Percentiles rank a stretch among this genome's conserved stretches.
phyloP scores from a whole-genome alignment of 2,329 filamentous ascomycete genomes.

The Penicillium griseofulvum region DNA sequence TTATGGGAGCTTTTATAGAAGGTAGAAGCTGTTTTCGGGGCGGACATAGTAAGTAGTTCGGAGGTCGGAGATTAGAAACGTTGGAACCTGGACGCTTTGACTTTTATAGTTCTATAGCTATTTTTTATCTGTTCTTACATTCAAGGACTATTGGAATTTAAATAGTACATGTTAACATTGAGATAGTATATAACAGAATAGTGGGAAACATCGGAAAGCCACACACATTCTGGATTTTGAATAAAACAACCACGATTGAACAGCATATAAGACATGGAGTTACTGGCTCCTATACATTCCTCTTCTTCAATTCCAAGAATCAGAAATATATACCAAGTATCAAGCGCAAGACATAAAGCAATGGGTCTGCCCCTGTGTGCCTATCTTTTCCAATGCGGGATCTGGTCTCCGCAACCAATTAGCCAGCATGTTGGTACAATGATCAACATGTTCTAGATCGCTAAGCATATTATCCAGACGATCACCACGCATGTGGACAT shows the following conservation, averaged over 20 bases:
- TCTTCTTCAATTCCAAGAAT: not conserved
- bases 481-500: conserved; percentile 15
- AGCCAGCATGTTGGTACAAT: conserved; percentile 17
- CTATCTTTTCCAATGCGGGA: conserved; percentile 8
- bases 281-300: not conserved
- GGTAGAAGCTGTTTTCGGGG: not conserved
- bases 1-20: too few species aligned
- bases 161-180: not conserved
- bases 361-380: conserved; percentile 12
- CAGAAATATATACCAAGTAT: not conserved
- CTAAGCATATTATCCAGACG: conserved; percentile 16
- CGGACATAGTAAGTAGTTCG: not conserved
- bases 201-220: not conserved
- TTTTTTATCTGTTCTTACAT: not conserved
- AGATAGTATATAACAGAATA: not conserved
- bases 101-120: too few species aligned
- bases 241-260: not conserved
- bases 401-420: conserved; percentile 12
- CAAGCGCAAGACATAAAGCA: conserved; percentile 15
- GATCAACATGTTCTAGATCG: conserved; percentile 16
- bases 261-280: not conserved
- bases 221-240: not conserved
- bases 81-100: not conserved
- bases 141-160: not conserved
- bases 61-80: not conserved